Evolutionary conservation across 2,329 filamentous ascomycete species (phyloP), one percentile per base, ranked within the genome.

Genomic region (Hysterium pulicare): DNA sequence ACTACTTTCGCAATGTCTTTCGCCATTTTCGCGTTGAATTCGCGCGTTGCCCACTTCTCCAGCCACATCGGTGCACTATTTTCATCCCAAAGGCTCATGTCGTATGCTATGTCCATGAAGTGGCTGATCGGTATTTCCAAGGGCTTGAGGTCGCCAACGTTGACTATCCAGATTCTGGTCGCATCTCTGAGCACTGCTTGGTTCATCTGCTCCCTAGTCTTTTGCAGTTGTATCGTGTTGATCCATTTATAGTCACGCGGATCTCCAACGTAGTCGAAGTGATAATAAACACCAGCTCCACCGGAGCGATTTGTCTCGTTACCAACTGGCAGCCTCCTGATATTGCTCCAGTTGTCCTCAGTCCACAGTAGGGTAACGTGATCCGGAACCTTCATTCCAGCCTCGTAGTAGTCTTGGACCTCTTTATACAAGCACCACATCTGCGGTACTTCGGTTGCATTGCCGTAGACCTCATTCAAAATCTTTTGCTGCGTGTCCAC

Each of bases 381-480:
- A 28, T 86, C 82, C 0, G 83, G 64, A 61, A 85, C 75, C 2
- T 69, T 66, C 57, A 87, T 73, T 2, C 83, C 83, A 13, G 77
- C 71, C 44, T 83, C 78, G 44, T 83, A 79, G 59, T 87, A 87
- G 5, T 78, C 77, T 64, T 84, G 82, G 2, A 88, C 83, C 58
- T 88, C 84, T 58, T 86, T 87, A 66, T 87, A 88, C 47, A 87
- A 66, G 53, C 82, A 86, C 83, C 84, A 87, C 66, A 83, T 75
- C 62, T 87, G 83, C 5, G 84, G 83, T 0, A 83, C 76, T 2
- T 73, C 67, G 3, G 72, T 76, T 49, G 72, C 66, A 42, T 70
- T 64, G 10, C 71, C 73, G 33, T 84, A 74, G 0, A 84, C 76
- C 2, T 77, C 71, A 16, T 68, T 70, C 33, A 84, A 70, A 44